Evolutionary conservation across 2,329 filamentous ascomycete species (phyloP).

Genomic region (Gnomoniopsis sp.): DNA sequence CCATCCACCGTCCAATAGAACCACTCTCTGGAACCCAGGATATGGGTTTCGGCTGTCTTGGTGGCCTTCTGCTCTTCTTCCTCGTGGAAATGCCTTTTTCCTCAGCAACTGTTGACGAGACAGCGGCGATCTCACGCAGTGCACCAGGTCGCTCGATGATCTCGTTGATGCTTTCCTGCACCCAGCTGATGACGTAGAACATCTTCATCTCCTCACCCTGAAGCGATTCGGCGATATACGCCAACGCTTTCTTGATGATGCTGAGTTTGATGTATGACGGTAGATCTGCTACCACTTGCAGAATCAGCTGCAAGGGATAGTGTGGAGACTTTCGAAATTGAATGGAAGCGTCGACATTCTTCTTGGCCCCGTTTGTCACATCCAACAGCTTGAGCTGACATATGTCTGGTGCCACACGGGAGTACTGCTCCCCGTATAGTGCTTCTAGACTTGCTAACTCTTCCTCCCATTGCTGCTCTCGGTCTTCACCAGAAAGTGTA

Average conservation of each 20-base stretch:
- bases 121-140: slow-evolving; percentile 78
- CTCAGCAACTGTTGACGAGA: slow-evolving; percentile 64
- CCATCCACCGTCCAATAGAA: slow-evolving; percentile 67
- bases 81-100: slow-evolving; percentile 32
- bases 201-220: slow-evolving; percentile 84
- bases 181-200: slow-evolving; percentile 86
- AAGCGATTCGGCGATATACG: slow-evolving; percentile 67
- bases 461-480: slow-evolving; percentile 73
- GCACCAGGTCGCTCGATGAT: slow-evolving; percentile 83
- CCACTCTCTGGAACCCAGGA: slow-evolving; percentile 58
- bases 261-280: slow-evolving; percentile 93
- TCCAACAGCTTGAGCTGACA: slow-evolving; percentile 67
- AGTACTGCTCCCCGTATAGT: slow-evolving; percentile 76
- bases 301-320: slow-evolving; percentile 70
- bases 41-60: slow-evolving; percentile 55
- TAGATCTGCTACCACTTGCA: slow-evolving; percentile 67
- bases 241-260: slow-evolving; percentile 72
- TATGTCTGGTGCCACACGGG: slow-evolving; percentile 54
- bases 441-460: slow-evolving; percentile 81
- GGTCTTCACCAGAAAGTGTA: slow-evolving; percentile 24
- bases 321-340: slow-evolving; percentile 69
- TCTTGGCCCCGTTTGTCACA: slow-evolving; percentile 47
- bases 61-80: slow-evolving; percentile 29
- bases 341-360: slow-evolving; percentile 49
- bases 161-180: slow-evolving; percentile 77